Conservation (phyloP, 768 basidiomycete species). For the Lactifluus pinguis region DNA sequence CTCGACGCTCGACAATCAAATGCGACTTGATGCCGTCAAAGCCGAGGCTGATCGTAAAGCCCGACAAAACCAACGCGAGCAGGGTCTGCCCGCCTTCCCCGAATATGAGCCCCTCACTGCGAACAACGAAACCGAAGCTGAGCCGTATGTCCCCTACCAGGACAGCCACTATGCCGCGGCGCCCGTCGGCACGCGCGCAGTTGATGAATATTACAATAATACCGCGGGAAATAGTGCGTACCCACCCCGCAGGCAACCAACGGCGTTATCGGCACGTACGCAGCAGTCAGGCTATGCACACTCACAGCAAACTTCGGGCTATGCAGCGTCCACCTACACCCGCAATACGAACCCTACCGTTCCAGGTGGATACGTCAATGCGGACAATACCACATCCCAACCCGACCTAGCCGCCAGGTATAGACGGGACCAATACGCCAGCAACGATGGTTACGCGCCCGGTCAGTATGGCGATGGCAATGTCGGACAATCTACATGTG, state of each 20-base stretch:
- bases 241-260: constrained; percentile 30
- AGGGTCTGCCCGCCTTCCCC: constrained; percentile 66
- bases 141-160: constrained; percentile 16
- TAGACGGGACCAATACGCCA: constrained; percentile 14
- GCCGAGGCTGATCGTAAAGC: constrained; percentile 82
- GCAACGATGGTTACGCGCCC: constrained; percentile 20
- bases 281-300: constrained; percentile 32
- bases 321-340: constrained; percentile 32
- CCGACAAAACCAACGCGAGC: constrained; percentile 46
- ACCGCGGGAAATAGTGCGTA: constrained; percentile 32
- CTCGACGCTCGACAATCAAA: constrained; percentile 45
- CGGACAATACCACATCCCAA: constrained; percentile 21
- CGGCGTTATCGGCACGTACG: constrained; percentile 13
- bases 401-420: constrained; percentile 23
- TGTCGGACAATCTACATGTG: constrained; percentile 36
- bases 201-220: constrained; percentile 64
- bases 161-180: constrained; percentile 56
- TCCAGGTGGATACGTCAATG: not conserved
- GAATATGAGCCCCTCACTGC: constrained; percentile 56
- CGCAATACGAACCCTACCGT: constrained; percentile 18
- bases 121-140: constrained; percentile 40
- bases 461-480: constrained; percentile 25
- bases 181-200: constrained; percentile 53
- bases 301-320: constrained; percentile 34
- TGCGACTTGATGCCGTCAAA: constrained; percentile 78